Evolutionary conservation across 1,139 yeast species (phyloP), one percentile per base, ranked within the genome.

Genomic region (Magnusiomyces tetraspermus): DNA sequence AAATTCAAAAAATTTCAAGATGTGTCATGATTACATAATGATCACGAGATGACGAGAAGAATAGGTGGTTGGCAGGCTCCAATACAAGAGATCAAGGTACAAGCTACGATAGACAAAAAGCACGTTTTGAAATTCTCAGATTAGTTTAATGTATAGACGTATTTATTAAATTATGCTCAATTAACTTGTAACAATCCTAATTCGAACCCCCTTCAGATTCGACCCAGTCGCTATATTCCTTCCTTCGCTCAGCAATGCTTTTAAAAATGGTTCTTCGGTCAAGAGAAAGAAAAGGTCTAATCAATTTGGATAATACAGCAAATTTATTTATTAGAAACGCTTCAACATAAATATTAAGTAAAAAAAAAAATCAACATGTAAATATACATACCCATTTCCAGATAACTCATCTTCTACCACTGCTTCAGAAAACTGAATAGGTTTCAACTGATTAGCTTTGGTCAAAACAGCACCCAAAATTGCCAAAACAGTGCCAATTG

Each of bases 181-280:
- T 11, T 28, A 6, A 28, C 11, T 28, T 15, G 5, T 4, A 33
- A 33, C n/a, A 33, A 8, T 13, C 4, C 38, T 33, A 33, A 15
- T 15, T 33, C 17, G 38, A 15, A 13, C 17, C 17, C 10, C n/a
- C 40, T 36, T 36, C 19, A 36, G 19, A 5, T 21, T 53, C 46
- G 19, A 46, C 19, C 70, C 70, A 69, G n/a, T 59, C 56, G 11
- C 59, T 43, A 51, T 56, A 68, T 45, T 61, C 65, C 50, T 60
- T 52, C 28, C 72, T 55, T 43, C 63, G 61, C 6, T 60, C 59
- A 3, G 53, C 50, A 17, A 69, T 52, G 55, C 68, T 67, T 51
- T 61, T 63, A 54, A 68, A 69, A 19, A 61, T 59, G 1, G 71
- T 68, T 33, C 72, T 53, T n/a, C 62, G 60, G 50, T 69, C 72